Evolutionary conservation across 495 filamentous ascomycete genomes (phyloP).

Genomic region (Hypoxylon fuscum): DNA sequence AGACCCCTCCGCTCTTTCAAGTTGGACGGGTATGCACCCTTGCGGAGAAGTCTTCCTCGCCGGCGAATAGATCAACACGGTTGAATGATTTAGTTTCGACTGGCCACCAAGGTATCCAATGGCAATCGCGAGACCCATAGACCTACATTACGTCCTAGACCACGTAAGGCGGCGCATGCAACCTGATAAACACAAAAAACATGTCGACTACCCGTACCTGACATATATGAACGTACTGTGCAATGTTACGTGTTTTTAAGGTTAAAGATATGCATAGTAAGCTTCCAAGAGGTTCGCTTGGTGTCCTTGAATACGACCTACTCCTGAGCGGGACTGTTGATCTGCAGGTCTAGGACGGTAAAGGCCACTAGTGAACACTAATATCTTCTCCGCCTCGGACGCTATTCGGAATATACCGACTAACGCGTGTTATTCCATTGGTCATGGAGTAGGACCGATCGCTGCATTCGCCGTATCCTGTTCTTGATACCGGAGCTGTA

Average conservation of each 20-base stretch:
- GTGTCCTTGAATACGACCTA: background rate
- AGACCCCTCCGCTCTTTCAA: background rate
- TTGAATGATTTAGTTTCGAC: background rate
- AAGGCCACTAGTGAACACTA: background rate
- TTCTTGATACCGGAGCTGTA: conserved; percentile 1
- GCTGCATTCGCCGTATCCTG: background rate
- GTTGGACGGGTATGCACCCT: background rate
- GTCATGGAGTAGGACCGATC: background rate
- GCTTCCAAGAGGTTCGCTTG: conserved; percentile 1
- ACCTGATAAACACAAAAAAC: background rate
- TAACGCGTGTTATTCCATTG: background rate
- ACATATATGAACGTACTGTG: background rate
- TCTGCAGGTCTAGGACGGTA: background rate
- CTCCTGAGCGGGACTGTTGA: background rate
- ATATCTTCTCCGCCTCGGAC: background rate
- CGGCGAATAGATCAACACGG: background rate
- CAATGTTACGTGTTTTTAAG: background rate
- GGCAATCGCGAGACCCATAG: background rate
- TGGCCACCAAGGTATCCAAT: background rate
- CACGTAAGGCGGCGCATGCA: background rate
- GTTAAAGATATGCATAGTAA: conserved; percentile 2
- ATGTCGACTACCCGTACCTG: background rate
- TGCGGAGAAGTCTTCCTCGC: background rate
- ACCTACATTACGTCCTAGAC: background rate
- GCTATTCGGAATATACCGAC: conserved; percentile 8